Percentiles rank a stretch among this genome's conserved stretches.
Evolutionary conservation across 768 basidiomycete species (phyloP).

Genomic region (Gloeophyllum trabeum): DNA sequence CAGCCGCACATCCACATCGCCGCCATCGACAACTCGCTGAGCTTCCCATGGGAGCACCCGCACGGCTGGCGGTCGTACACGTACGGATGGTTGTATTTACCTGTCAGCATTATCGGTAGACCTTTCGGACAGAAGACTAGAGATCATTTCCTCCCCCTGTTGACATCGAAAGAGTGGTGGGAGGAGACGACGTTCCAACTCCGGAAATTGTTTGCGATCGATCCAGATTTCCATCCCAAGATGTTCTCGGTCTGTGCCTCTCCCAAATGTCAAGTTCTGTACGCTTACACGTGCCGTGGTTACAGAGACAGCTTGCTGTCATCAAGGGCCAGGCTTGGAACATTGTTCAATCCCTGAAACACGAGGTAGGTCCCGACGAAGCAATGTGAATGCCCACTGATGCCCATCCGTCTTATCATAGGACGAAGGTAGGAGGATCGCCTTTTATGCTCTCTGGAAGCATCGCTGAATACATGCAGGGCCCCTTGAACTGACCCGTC

Average conservation of each 20-base stretch:
- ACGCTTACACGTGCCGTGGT: conserved; percentile 2
- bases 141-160: conserved; percentile 67
- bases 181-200: conserved; percentile 74
- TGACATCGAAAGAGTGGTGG: conserved; percentile 87
- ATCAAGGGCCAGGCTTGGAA: conserved; percentile 93
- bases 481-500: conserved; percentile 83
- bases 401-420: too few species aligned
- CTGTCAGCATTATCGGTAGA: conserved; percentile 73
- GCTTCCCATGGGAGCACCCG: conserved; percentile 88
- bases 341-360: conserved; percentile 74
- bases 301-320: conserved; percentile 80
- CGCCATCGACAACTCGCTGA: conserved; percentile 88
- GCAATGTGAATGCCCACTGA: too few species aligned
- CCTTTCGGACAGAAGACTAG: conserved; percentile 81
- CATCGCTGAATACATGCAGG: conserved; percentile 29
- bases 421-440: conserved; percentile 59
- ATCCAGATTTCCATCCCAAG: conserved; percentile 82
- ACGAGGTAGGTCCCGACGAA: conserved; percentile 53
- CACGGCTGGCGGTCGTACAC: conserved; percentile 69
- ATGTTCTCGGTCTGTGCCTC: conserved; percentile 61
- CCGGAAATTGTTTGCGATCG: conserved; percentile 65
- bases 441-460: neutral
- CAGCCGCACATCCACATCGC: conserved; percentile 83
- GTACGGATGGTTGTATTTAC: conserved; percentile 83
- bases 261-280: neutral